phyloP scores from a whole-genome alignment of 139 green algal genomes.

The Coelastrella sp. region DNA sequence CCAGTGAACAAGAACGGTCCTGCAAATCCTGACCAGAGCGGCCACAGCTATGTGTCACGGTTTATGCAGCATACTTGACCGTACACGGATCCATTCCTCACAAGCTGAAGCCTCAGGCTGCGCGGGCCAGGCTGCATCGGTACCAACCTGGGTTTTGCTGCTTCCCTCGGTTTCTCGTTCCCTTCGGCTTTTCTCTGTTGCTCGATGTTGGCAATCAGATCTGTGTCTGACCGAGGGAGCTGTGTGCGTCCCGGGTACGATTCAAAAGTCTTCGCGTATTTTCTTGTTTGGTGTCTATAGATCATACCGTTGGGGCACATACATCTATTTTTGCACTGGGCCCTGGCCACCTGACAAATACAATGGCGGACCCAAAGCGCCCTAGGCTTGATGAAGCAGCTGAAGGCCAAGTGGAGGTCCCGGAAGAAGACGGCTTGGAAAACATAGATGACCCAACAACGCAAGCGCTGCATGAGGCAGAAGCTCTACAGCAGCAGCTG shows the following conservation, averaged over 20 bases:
- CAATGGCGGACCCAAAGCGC: conserved; percentile 18
- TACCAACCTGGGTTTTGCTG: neutral
- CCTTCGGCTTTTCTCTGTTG: too few relatives aligned
- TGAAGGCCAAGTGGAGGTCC: neutral
- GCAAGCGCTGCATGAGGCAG: conserved; percentile 36
- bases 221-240: too few relatives aligned
- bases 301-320: too few relatives aligned
- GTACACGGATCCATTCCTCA: too few relatives aligned
- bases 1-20: too few relatives aligned
- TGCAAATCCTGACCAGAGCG: neutral
- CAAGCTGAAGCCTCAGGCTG: neutral
- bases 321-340: too few relatives aligned
- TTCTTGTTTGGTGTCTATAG: too few relatives aligned
- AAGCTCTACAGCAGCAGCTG: conserved; percentile 47
- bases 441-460: neutral
- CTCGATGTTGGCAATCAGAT: too few relatives aligned
- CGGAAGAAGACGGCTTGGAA: conserved; percentile 4
- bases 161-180: too few relatives aligned
- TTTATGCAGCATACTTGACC: neutral
- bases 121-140: neutral
- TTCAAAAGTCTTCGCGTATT: too few relatives aligned
- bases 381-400: neutral
- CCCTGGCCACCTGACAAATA: neutral
- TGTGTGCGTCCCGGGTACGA: too few relatives aligned
- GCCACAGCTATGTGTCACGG: too few relatives aligned